Base-by-base conservation (phyloP, 2,329 filamentous ascomycete genomes). In the Microthyrium microscopicum region DNA sequence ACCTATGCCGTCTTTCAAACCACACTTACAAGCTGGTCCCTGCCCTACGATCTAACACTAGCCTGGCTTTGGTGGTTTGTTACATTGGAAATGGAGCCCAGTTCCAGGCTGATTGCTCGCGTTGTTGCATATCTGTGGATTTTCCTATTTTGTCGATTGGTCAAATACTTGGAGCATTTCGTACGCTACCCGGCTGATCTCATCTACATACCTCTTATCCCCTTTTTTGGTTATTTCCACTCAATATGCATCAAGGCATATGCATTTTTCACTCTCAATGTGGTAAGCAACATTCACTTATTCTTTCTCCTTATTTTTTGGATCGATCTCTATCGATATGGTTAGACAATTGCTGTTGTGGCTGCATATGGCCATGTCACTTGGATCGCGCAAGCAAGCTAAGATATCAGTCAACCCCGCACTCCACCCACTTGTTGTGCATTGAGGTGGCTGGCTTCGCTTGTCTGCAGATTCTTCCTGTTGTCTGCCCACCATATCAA, bases 1-100 rank as follows among this genome's bases (percentile, higher is more conserved):
- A 80, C 82, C 9, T 95, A 94, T 53, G 83, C 87, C 32, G 73
- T 94, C 39, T 81, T 94, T 58, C 64, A 93, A 50, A 89, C 87
- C 18, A 95, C 87, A 12, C 76, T 94, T 49, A 91, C 83, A 28
- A 89, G 85, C 25, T 75, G 91, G 48, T 82, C 85, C 20, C 73
- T 93, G 41, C 53, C 77, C 30, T 68, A 81, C 44, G 87, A 95
- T 55, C 68, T 76, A 19, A 60, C 82, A 24, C 25, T 40, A 20
- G n/a, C 29, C 2, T 37, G 11, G 15, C 64, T 89, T 32, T 64
- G 87, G 40, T 68, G 64, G 38, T 28, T 33, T 18, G 33, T 36
- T 20, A 30, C 24, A 26, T 31, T 36, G 31, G 28, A 18, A n/a
- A 42, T 54, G 26, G 43, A 49, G 24, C 45, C 40, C 29, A 49